Base-by-base conservation (phyloP, 2,329 filamentous ascomycete genomes). In the Endoconidiophora polonica region DNA sequence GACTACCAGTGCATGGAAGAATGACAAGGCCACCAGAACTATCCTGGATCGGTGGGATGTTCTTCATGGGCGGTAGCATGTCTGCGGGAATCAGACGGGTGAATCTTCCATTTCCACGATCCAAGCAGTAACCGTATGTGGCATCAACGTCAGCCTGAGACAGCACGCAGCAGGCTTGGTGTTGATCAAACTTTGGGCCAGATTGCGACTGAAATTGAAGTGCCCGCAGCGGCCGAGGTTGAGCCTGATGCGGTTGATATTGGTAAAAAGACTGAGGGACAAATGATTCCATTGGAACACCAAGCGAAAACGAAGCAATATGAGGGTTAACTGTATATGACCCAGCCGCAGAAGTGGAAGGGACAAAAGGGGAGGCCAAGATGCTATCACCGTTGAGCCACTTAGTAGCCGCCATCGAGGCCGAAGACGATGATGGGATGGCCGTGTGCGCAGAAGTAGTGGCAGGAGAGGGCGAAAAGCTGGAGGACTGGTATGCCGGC, bases 41-140 rank as follows among this genome's bases (percentile, higher is more conserved):
- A 7, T 57, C 51, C 58, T 74, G 66, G 1, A 62, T 49, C 1
- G 64, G 56, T 1, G 70, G 68, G 3, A 78, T 62, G 42, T 68
- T 66, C 4, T 60, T 56, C 33, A 71, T 57, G 3, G 62, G 58
- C 0, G 68, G 70, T 9, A 79, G 60, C 61, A 68, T 64, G 54
- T 79, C 76, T 0, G 71, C 74, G 0, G 73, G 73, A 12, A 79
- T 63, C 0, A 79, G 67, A 2, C 70, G 65, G 4, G 75, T 77
- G 52, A 68, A 72, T 44, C 65, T 61, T 3, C 75, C 75, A 52
- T 76, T 68, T 6, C 69, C 69, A 5, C 75, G 67, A 47, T 71
- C 67, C 48, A 72, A 68, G 55, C 67, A 76, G 58, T 79, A 79
- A 2, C 64, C 67, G 50, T 66, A 71, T 12, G 52, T 59, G 29